These are phyloP conservation scores for Blumeriella jaapii DNA, from an alignment of 2,329 filamentous ascomycete species.

Conservation along the genomic window DNA sequence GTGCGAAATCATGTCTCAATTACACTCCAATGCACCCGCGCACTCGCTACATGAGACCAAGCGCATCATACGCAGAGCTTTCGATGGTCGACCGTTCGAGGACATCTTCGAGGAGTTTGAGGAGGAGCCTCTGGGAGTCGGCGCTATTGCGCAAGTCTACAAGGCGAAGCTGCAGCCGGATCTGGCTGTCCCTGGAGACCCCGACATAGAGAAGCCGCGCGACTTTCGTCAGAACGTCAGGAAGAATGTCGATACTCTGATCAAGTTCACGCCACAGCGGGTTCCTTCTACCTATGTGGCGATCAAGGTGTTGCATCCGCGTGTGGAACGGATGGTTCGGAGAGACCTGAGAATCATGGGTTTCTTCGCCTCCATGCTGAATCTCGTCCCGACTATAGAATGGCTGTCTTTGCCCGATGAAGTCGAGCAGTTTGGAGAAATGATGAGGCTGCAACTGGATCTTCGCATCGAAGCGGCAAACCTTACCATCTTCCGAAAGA, in stretches of 20 bases:
- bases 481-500: constrained; percentile 72
- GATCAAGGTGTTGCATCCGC: constrained; percentile 88
- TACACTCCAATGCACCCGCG: constrained; percentile 89
- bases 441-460: constrained; percentile 98
- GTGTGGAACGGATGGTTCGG: constrained; percentile 80
- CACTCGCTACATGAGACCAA: constrained; percentile 77
- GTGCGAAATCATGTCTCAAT: constrained; percentile 84
- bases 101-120: constrained; percentile 97
- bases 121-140: constrained; percentile 78
- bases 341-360: constrained; percentile 88
- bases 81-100: constrained; percentile 67
- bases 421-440: constrained; percentile 85
- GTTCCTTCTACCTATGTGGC: constrained; percentile 90
- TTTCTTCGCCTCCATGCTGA: constrained; percentile 77
- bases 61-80: constrained; percentile 67
- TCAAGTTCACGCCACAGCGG: constrained; percentile 76
- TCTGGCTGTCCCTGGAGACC: constrained; percentile 51
- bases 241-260: constrained; percentile 71
- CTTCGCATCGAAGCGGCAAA: constrained; percentile 91
- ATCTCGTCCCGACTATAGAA: constrained; percentile 84
- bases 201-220: constrained; percentile 40
- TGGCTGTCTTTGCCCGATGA: constrained; percentile 96
- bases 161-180: constrained; percentile 81
- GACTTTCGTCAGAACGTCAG: constrained; percentile 58
- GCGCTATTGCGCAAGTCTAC: constrained; percentile 96